Evolutionary conservation across 1,139 yeast species (phyloP).

Genomic region (Pichia sp.): DNA sequence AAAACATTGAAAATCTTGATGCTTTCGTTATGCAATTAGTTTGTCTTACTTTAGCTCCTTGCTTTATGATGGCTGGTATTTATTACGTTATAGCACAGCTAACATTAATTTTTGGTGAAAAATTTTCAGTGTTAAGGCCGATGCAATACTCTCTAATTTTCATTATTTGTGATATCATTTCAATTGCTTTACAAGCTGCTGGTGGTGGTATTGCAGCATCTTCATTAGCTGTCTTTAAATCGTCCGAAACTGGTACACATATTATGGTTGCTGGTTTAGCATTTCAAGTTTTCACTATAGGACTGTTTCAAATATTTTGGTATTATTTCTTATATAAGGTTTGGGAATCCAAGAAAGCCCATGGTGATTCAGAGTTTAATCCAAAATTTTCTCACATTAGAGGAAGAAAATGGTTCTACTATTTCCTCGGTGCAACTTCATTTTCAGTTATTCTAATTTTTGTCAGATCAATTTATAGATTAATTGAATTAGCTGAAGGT

Average conservation of each 20-base stretch:
- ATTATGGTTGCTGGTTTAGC: constrained; percentile 80
- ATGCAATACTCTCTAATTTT: constrained; percentile 66
- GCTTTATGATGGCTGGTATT: constrained; percentile 83
- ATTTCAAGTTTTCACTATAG: constrained; percentile 71
- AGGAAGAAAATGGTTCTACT: constrained; percentile 35
- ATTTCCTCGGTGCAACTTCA: constrained; percentile 47
- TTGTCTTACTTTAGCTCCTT: constrained; percentile 75
- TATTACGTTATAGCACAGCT: constrained; percentile 72
- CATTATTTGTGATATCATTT: constrained; percentile 29
- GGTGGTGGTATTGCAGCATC: constrained; percentile 78
- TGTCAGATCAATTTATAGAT: constrained; percentile 73
- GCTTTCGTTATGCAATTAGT: constrained; percentile 61
- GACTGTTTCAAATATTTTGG: constrained; percentile 54
- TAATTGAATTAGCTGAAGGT: constrained; percentile 73
- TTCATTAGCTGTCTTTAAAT: constrained; percentile 35
- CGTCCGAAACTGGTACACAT: constrained; percentile 52
- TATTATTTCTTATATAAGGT: constrained; percentile 45
- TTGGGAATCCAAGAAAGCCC: constrained; percentile 29
- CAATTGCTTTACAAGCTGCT: constrained; percentile 69
- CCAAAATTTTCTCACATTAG: constrained; percentile 40
- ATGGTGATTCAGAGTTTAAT: constrained; percentile 29
- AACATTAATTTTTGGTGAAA: constrained; percentile 61
- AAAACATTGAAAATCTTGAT: constrained; percentile 34
- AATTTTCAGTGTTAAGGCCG: constrained; percentile 59
- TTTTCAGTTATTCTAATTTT: constrained; percentile 52